A percentile compares a stretch with the other conserved stretches of the same genome.
phyloP scores from a whole-genome alignment of 768 basidiomycete species.

The Rhodosporidiobolus sp. region DNA sequence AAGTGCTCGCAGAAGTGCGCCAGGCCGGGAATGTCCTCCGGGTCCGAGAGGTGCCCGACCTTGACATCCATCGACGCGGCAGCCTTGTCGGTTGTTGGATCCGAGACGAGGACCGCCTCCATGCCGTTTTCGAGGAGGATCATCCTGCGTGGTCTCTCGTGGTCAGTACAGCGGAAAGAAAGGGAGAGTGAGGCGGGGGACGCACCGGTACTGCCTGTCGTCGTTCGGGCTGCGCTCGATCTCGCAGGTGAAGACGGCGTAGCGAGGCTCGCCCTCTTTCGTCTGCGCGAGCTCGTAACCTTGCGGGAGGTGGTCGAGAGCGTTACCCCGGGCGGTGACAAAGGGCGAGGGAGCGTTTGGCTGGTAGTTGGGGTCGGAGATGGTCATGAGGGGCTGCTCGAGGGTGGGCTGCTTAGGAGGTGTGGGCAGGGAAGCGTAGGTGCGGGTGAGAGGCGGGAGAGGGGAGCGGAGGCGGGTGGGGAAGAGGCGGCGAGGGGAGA shows the following conservation, averaged over 20 bases:
- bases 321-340: conserved; percentile 10
- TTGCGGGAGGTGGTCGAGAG: conserved; percentile 13
- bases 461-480: not conserved
- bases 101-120: conserved; percentile 78
- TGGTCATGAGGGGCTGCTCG: conserved; percentile 13
- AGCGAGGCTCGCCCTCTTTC: conserved; percentile 38
- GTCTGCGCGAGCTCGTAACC: conserved; percentile 16
- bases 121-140: conserved; percentile 84
- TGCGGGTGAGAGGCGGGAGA: not conserved
- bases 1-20: conserved; percentile 96
- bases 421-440: not conserved
- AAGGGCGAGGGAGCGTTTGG: conserved; percentile 24
- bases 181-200: not conserved
- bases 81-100: conserved; percentile 83
- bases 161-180: not conserved
- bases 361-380: conserved; percentile 26
- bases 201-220: conserved; percentile 64
- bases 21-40: conserved; percentile 87
- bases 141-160: conserved; percentile 50
- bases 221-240: conserved; percentile 73
- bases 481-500: not conserved
- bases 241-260: conserved; percentile 59
- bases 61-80: conserved; percentile 91
- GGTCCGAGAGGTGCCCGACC: conserved; percentile 90
- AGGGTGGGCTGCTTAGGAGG: not conserved